phyloP scores from a whole-genome alignment of 2,329 filamentous ascomycete species.

The Colletotrichum chrysophilum region DNA sequence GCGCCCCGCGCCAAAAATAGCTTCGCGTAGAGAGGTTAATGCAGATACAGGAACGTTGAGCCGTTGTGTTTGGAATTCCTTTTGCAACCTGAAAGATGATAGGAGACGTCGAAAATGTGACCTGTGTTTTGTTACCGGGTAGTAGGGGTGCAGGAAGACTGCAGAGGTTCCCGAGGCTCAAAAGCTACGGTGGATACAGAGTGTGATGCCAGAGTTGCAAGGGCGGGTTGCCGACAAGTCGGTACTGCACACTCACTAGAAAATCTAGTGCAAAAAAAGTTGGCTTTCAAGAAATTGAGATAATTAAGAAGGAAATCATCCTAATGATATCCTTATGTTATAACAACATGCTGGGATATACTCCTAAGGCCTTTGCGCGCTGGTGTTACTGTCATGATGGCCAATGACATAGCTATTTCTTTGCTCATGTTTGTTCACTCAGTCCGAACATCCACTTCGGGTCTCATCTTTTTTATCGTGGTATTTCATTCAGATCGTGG shows the following conservation, averaged over 20 bases:
- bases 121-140: not conserved
- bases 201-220: not conserved
- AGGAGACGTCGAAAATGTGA: not conserved
- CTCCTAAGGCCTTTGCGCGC: not conserved
- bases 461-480: not conserved
- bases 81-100: not conserved
- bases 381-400: not conserved
- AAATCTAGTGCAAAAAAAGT: not conserved
- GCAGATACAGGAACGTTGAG: not conserved
- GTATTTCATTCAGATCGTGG: not conserved
- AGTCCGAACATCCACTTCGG: not conserved
- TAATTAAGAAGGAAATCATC: not conserved
- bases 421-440: not conserved
- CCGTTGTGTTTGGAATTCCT: not conserved
- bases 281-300: not conserved
- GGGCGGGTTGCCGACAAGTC: not conserved
- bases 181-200: not conserved
- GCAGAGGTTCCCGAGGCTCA: not conserved
- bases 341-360: not conserved
- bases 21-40: not conserved
- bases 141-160: not conserved
- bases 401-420: not conserved
- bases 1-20: not conserved
- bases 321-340: not conserved
- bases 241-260: not conserved